Conservation (phyloP, 768 basidiomycete species). For the Crepidotus variabilis region DNA sequence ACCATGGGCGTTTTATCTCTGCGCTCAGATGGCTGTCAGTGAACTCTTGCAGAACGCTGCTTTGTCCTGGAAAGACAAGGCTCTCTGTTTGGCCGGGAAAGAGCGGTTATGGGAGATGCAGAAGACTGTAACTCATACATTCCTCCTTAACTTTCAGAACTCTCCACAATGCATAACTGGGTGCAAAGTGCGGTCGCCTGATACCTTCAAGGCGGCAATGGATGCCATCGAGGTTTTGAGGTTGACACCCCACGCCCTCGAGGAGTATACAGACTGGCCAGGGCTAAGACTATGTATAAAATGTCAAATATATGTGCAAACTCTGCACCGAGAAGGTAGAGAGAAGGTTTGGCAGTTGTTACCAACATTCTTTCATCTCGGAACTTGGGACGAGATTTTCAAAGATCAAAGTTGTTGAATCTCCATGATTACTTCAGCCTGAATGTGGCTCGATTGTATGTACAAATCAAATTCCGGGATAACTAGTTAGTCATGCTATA, state of each 20-base stretch:
- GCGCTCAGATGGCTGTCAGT: constrained; percentile 33
- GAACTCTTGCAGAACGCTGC: constrained; percentile 29
- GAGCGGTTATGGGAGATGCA: constrained; percentile 36
- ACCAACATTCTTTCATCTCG: constrained; percentile 32
- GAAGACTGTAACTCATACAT: constrained; percentile 31
- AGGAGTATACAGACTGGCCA: constrained; percentile 32
- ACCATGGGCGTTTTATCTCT: constrained; percentile 45
- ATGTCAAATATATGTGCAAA: constrained; percentile 26
- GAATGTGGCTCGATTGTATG: no score
- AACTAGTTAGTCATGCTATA: no score
- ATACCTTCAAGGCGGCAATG: constrained; percentile 21
- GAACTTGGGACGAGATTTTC: constrained; percentile 34
- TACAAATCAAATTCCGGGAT: no score
- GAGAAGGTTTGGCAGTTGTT: constrained; percentile 35
- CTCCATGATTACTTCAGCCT: no score
- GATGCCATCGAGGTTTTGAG: constrained; percentile 29
- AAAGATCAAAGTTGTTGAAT: constrained; percentile 29
- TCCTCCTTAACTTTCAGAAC: constrained; percentile 33
- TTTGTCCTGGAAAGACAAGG: constrained; percentile 38
- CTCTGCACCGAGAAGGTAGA: constrained; percentile 28
- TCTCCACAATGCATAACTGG: constrained; percentile 22
- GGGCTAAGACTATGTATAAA: constrained; percentile 27
- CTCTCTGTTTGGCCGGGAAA: constrained; percentile 36
- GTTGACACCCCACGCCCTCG: constrained; percentile 33
- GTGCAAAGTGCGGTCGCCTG: constrained; percentile 24